Percentiles rank a stretch among this genome's conserved stretches.
These are phyloP conservation scores for Erysiphe pulchra DNA, from an alignment of 2,329 filamentous ascomycete genomes.

Conservation along the genomic window DNA sequence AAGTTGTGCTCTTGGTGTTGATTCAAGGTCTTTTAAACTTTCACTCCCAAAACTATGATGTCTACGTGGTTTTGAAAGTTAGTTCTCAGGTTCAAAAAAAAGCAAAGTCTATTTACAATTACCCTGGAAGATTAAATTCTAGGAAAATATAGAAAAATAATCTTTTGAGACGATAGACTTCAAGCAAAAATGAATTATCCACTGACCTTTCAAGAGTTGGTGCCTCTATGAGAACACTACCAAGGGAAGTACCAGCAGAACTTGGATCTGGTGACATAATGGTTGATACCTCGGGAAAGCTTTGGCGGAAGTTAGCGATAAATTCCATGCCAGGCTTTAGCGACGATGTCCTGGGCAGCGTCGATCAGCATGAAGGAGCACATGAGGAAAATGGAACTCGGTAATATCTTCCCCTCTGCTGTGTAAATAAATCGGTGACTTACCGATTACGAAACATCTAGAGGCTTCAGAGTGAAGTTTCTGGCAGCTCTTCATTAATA, in stretches of 20 bases:
- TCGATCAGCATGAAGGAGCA: slow-evolving; percentile 1
- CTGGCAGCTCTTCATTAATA: slow-evolving; percentile 2
- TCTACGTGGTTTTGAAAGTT: slow-evolving; percentile 2
- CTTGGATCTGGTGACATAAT: slow-evolving; percentile 20
- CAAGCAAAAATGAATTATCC: too few relatives aligned
- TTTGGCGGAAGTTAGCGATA: slow-evolving; percentile 59
- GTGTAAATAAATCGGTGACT: slow-evolving; percentile 2
- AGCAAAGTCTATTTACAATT: not conserved
- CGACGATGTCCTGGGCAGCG: slow-evolving; percentile 24
- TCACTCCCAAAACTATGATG: slow-evolving; percentile 11
- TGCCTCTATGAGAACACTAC: slow-evolving; percentile 8
- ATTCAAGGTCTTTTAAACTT: slow-evolving; percentile 47
- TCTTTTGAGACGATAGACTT: not conserved
- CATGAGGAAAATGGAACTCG: not conserved
- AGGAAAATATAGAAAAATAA: not conserved
- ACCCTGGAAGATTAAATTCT: not conserved
- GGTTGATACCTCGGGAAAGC: slow-evolving; percentile 48
- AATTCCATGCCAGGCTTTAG: slow-evolving; percentile 74
- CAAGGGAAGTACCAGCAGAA: slow-evolving; percentile 12
- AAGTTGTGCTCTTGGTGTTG: slow-evolving; percentile 53
- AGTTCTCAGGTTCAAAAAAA: not conserved
- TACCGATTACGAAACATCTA: slow-evolving; percentile 16
- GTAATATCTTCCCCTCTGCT: not conserved
- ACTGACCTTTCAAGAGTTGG: slow-evolving; percentile 10
- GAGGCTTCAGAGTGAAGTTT: slow-evolving; percentile 2